Base-by-base conservation (phyloP, 2,329 filamentous ascomycete species). In the Colletotrichum liriopes region DNA sequence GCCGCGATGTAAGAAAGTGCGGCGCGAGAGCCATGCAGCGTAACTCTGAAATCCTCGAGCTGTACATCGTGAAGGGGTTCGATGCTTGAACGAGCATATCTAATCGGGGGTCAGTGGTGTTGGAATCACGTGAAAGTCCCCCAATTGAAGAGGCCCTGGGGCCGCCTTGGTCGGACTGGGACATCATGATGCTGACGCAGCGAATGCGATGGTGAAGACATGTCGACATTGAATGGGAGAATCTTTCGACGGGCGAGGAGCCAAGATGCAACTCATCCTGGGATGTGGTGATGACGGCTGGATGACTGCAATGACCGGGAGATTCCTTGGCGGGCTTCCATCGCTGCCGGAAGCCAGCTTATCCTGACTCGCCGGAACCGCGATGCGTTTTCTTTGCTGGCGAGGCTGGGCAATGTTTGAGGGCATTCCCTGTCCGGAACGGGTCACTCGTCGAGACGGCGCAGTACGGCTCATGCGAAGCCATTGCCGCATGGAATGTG, bases 351-450 rank as follows among this genome's bases (percentile, higher is more conserved):
- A 72, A 63, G 37, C 37, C 58, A 59, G 45, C 37, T 47, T 35
- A 58, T 26, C 56, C 54, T 59, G 32, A 45, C 23, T 2, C 37
- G 16, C 41, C 61, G 47, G 32, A 39, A 41, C 47, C 43, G 43
- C 23, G 41, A 35, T 56, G 59, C 35, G 6, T 11, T 47, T 60
- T 29, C 43, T 39, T 51, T 14, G 32, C 51, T 29, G 61, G 41
- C 68, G 18, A 35, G 41, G 64, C 58, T 37, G 56, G 56, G 51
- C 43, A 18, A 23, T 37, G 32, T 39, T 51, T 68, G 65, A 71
- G 45, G 68, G 68, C 14, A 62, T 68, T 71, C 43, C 68, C 58
- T 71, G 63, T 45, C 63, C 37, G 49, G 39, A 67, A 49, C 55
- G 55, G 55, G 55, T 26, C 47, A 59, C n/a, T 5, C 55, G 20